A percentile compares a stretch with the other conserved stretches of the same genome.
phyloP scores from a whole-genome alignment of 768 basidiomycete genomes.

The Tulasnella sp. region DNA sequence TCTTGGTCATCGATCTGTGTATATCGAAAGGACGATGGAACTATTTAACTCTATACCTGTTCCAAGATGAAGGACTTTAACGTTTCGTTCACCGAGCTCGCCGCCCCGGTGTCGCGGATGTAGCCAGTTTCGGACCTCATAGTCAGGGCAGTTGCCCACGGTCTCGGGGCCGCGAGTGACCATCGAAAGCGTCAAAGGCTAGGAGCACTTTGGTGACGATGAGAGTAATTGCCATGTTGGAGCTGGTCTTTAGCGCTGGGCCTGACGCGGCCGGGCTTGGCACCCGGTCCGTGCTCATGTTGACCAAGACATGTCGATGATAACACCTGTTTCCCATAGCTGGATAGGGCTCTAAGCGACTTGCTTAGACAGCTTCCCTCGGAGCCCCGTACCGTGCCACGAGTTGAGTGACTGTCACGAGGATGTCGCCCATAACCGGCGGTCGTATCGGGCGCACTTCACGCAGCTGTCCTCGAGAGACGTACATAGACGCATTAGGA shows the following conservation, averaged over 20 bases:
- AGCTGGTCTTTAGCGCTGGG: neutral
- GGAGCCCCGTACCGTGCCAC: neutral
- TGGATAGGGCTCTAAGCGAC: neutral
- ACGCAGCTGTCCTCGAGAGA: neutral
- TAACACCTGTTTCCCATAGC: neutral
- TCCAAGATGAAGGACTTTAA: neutral
- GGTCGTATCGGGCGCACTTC: neutral
- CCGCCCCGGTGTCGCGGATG: neutral
- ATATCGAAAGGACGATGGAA: slow-evolving; percentile 1
- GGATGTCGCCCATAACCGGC: neutral
- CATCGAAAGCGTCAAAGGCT: neutral
- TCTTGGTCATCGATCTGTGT: neutral
- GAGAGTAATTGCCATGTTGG: neutral
- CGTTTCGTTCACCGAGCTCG: neutral
- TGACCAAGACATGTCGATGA: neutral
- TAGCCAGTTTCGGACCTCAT: neutral
- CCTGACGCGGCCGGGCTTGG: neutral
- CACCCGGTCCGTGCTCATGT: neutral
- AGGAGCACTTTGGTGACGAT: neutral
- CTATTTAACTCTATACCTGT: neutral
- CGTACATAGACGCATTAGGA: neutral
- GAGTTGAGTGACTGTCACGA: neutral
- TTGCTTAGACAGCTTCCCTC: neutral
- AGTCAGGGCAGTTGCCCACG: neutral
- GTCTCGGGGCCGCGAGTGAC: neutral